Percentiles rank a stretch among this genome's conserved stretches.
Conservation (phyloP, 768 basidiomycete species). For the Rubroboletus satanas region DNA sequence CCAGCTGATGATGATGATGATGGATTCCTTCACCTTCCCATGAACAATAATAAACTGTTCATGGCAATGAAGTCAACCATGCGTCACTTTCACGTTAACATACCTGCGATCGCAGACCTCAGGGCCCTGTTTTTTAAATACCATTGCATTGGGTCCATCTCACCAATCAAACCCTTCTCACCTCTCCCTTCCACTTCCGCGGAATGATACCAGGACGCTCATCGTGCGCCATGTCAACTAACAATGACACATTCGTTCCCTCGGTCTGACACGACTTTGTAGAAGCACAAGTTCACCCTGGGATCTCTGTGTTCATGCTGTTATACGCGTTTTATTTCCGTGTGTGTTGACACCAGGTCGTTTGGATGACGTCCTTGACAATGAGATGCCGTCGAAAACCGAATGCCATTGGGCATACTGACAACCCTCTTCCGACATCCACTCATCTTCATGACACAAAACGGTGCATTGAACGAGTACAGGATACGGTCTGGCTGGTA, state of each 20-base stretch:
- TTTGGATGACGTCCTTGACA: not conserved
- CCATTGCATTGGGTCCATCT: not conserved
- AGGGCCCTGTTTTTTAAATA: not conserved
- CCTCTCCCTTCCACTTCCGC: not conserved
- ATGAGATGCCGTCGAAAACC: not conserved
- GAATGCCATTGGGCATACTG: not conserved
- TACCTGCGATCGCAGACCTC: no score
- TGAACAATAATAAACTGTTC: no score
- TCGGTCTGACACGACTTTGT: not conserved
- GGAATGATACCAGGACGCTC: not conserved
- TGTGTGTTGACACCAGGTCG: not conserved
- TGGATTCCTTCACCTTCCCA: no score
- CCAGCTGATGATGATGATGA: no score
- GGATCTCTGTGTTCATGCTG: not conserved
- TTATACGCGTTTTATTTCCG: not conserved
- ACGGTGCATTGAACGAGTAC: not conserved
- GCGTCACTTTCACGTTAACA: no score
- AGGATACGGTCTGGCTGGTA: not conserved
- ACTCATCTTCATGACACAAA: not conserved
- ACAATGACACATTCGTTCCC: not conserved
- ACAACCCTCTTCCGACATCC: not conserved
- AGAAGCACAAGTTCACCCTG: not conserved
- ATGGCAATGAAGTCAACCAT: no score
- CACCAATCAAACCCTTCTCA: not conserved
- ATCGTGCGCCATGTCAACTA: not conserved